Evolutionary conservation across 148 eudicot genomes (phyloP).

Genomic region (Oxyria digyna): DNA sequence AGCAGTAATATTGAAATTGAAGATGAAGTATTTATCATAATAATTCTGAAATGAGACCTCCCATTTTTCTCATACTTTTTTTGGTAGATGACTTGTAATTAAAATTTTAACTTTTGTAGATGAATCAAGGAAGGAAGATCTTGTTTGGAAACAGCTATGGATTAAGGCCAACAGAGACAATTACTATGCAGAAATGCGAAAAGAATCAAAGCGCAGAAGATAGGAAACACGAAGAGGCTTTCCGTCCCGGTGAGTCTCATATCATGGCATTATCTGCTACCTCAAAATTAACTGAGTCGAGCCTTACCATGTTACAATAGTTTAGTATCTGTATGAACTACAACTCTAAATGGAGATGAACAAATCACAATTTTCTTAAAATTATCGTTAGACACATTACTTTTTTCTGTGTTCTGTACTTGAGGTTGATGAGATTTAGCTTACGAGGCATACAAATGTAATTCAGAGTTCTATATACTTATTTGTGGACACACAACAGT

Average conservation of each 20-base stretch:
- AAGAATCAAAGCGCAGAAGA: slow-evolving; percentile 96
- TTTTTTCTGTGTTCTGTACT: neutral
- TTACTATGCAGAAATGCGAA: slow-evolving; percentile 69
- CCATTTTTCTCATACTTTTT: neutral
- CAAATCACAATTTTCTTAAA: neutral
- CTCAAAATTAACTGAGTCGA: neutral
- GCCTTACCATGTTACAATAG: neutral
- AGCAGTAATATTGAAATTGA: neutral
- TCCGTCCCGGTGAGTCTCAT: neutral
- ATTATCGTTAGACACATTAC: neutral
- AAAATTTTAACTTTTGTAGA: slow-evolving; percentile 22
- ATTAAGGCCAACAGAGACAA: slow-evolving; percentile 60
- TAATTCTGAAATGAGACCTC: neutral
- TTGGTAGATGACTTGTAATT: neutral
- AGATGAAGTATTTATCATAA: neutral
- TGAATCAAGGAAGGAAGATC: slow-evolving; percentile 73
- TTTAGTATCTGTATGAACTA: neutral
- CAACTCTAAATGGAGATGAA: neutral
- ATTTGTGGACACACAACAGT: neutral
- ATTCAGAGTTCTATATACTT: neutral
- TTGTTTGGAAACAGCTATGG: slow-evolving; percentile 70
- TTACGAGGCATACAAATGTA: slow-evolving; percentile 6
- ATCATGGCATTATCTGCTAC: neutral
- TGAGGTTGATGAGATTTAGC: slow-evolving; percentile 1
- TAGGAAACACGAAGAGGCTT: slow-evolving; percentile 15